A percentile compares a stretch with the other conserved stretches of the same genome.
These are phyloP conservation scores for Ascoidea rubescens DNA, from an alignment of 805 yeast genomes.

Conservation along the genomic window DNA sequence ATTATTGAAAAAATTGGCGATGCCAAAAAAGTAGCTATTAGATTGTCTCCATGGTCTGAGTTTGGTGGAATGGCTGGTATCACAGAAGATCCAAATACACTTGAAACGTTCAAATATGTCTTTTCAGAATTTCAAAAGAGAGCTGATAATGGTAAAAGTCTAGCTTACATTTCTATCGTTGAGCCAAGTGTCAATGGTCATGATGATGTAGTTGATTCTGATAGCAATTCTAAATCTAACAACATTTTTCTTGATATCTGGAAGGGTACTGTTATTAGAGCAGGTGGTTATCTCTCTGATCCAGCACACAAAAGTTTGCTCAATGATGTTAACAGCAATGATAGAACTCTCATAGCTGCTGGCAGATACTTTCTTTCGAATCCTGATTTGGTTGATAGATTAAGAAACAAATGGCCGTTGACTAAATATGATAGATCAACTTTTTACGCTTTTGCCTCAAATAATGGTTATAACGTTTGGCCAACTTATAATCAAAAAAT, in stretches of 20 bases:
- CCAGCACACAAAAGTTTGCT: constrained; percentile 13
- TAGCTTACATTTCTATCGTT: constrained; percentile 11
- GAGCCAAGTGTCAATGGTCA: constrained; percentile 13
- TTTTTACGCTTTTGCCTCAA: constrained; percentile 23
- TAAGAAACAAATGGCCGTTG: constrained; percentile 19
- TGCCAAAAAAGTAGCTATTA: constrained; percentile 27
- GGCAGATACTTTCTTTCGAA: constrained; percentile 24
- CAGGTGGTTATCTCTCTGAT: constrained; percentile 19
- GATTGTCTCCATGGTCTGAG: constrained; percentile 33
- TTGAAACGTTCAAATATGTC: constrained; percentile 20
- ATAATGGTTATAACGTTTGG: constrained; percentile 22
- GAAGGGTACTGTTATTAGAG: constrained; percentile 29
- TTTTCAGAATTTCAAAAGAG: constrained; percentile 10
- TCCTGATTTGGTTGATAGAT: constrained; percentile 24
- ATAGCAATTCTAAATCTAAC: constrained; percentile 21
- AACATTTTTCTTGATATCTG: constrained; percentile 28
- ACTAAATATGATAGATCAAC: constrained; percentile 24
- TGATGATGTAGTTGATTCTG: constrained; percentile 16
- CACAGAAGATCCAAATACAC: constrained; percentile 19
- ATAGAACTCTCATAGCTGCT: constrained; percentile 30
- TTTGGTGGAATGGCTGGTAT: constrained; percentile 32
- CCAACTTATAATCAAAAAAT: constrained; percentile 11
- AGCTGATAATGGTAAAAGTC: constrained; percentile 2
- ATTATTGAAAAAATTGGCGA: constrained; percentile 38
- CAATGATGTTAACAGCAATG: constrained; percentile 20